Conservation (phyloP, 805 yeast genomes). For the Suhomyces pyralidae region DNA sequence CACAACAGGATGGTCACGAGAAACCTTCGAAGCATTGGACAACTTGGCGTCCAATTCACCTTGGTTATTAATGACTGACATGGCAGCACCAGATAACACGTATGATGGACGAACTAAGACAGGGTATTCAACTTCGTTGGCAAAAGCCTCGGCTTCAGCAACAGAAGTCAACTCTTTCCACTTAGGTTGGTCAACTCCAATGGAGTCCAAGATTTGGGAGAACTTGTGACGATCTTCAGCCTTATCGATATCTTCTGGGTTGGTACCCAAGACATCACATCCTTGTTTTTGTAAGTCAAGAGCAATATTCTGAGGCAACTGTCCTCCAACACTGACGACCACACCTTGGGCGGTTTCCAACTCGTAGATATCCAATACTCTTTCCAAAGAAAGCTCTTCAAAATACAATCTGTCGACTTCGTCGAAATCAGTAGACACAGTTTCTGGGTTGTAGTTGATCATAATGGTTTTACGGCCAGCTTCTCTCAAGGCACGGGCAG, state of each 20-base stretch:
- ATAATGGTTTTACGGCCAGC: slow-evolving; percentile 87
- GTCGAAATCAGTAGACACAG: slow-evolving; percentile 96
- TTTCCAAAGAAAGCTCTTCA: slow-evolving; percentile 91
- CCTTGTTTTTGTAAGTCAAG: slow-evolving; percentile 74
- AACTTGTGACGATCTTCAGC: slow-evolving; percentile 99
- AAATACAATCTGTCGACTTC: slow-evolving; percentile 97
- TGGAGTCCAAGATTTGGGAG: slow-evolving; percentile 88
- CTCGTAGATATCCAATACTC: slow-evolving; percentile 96
- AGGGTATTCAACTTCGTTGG: slow-evolving; percentile 85
- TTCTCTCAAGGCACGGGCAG: slow-evolving; percentile 90
- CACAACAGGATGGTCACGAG: slow-evolving; percentile 96
- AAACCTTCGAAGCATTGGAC: slow-evolving; percentile 84
- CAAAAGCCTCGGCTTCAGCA: slow-evolving; percentile 81
- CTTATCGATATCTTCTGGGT: slow-evolving; percentile 91
- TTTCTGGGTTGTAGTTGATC: slow-evolving; percentile 98
- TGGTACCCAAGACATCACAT: slow-evolving; percentile 88
- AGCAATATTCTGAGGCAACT: slow-evolving; percentile 96
- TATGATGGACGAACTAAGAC: slow-evolving; percentile 97
- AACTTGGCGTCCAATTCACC: slow-evolving; percentile 79
- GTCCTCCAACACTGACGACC: slow-evolving; percentile 97
- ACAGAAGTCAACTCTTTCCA: slow-evolving; percentile 94
- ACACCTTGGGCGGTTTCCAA: slow-evolving; percentile 87
- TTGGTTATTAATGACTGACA: slow-evolving; percentile 84
- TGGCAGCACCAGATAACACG: slow-evolving; percentile 97
- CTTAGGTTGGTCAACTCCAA: slow-evolving; percentile 92